These are phyloP conservation scores for Wickerhamiella siamensis DNA, from an alignment of 805 yeast species.

Conservation along the genomic window DNA sequence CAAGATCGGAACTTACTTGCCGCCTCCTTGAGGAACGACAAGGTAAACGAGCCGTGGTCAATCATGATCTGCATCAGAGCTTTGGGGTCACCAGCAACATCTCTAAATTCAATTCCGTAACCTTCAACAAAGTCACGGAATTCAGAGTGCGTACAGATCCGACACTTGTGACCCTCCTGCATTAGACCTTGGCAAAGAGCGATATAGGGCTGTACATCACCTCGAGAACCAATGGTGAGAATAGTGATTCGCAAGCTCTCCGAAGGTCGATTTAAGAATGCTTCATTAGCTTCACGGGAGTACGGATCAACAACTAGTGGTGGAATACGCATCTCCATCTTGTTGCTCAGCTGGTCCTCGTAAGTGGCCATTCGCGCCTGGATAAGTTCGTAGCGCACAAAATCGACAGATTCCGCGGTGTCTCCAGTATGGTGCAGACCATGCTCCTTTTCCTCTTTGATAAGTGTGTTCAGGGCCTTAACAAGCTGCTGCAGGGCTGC, in stretches of 20 bases:
- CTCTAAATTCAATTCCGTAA: conserved; percentile 54
- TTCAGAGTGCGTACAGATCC: conserved; percentile 76
- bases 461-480: neutral
- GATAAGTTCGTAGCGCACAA: conserved; percentile 12
- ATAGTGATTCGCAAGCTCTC: conserved; percentile 46
- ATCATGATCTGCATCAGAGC: conserved; percentile 89
- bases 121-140: conserved; percentile 59
- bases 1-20: conserved; percentile 64
- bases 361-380: conserved; percentile 16
- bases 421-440: neutral
- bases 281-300: conserved; percentile 9
- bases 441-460: neutral
- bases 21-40: conserved; percentile 72
- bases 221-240: conserved; percentile 86
- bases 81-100: conserved; percentile 85
- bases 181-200: conserved; percentile 71
- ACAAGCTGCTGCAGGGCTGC: neutral
- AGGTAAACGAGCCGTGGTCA: conserved; percentile 74
- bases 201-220: conserved; percentile 93
- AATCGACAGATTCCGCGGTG: conserved; percentile 4
- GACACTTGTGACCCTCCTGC: conserved; percentile 70
- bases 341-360: conserved; percentile 10
- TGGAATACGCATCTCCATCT: conserved; percentile 12
- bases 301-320: conserved; percentile 18
- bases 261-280: conserved; percentile 33